Conservation (phyloP, 805 yeast species). For the Groenewaldozyma tartarivorans region DNA sequence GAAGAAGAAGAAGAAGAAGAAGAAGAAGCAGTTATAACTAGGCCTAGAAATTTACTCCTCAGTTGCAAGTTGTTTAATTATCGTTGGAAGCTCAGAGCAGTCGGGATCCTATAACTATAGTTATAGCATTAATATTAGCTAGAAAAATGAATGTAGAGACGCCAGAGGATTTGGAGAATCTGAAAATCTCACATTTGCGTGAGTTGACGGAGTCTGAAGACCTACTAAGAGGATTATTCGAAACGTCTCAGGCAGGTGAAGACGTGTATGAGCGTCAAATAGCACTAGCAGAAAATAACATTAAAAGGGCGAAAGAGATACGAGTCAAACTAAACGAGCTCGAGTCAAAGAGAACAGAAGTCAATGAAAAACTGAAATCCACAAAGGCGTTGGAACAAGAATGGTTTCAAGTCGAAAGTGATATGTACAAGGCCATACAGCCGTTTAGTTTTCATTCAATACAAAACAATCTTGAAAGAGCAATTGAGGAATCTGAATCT, state of each 20-base stretch:
- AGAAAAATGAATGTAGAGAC: neutral
- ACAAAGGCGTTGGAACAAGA: slow-evolving; percentile 22
- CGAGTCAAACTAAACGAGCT: slow-evolving; percentile 19
- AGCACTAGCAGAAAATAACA: slow-evolving; percentile 21
- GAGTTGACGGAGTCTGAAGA: slow-evolving; percentile 1
- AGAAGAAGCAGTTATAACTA: too few species aligned
- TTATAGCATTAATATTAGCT: too few species aligned
- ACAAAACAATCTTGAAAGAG: slow-evolving; percentile 22
- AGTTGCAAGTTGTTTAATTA: too few species aligned
- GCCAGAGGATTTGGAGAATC: neutral
- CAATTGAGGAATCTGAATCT: slow-evolving; percentile 27
- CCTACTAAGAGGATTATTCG: slow-evolving; percentile 23
- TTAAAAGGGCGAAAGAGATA: slow-evolving; percentile 21
- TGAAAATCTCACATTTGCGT: slow-evolving; percentile 4
- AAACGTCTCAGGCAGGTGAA: slow-evolving; percentile 17
- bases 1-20: too few species aligned
- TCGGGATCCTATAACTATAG: too few species aligned
- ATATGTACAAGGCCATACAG: slow-evolving; percentile 27
- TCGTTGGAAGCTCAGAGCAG: too few species aligned
- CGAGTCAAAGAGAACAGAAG: slow-evolving; percentile 12
- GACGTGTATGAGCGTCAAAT: slow-evolving; percentile 19
- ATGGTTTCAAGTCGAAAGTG: slow-evolving; percentile 30
- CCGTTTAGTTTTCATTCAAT: slow-evolving; percentile 33
- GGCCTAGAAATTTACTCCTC: too few species aligned
- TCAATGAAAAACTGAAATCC: slow-evolving; percentile 5